These are phyloP conservation scores for Oryza rufipogon DNA, from an alignment of 176 grass and related monocot species.

Conservation along the genomic window DNA sequence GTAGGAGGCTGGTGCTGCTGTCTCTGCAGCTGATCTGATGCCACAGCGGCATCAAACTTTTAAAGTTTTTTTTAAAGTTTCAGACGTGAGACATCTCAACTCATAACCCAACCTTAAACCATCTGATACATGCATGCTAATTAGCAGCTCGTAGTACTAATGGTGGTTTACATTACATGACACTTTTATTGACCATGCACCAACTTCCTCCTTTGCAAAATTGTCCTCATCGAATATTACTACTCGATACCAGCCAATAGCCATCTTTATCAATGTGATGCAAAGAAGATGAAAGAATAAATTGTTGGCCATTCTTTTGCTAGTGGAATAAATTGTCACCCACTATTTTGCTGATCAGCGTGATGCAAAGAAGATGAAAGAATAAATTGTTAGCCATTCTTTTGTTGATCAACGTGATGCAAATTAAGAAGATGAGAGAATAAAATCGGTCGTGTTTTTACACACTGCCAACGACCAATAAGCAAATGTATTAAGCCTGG, in stretches of 20 bases:
- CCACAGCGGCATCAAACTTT: not conserved
- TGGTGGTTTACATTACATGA: not conserved
- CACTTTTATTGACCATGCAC: not conserved
- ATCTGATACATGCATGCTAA: no score
- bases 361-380: no score
- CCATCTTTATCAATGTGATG: no score
- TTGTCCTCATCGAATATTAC: not conserved
- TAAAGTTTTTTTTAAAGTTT: not conserved
- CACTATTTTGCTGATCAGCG: no score
- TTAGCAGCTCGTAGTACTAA: not conserved
- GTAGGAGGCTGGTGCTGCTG: not conserved
- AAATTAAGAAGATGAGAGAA: not conserved
- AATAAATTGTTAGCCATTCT: not conserved
- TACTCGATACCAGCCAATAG: no score
- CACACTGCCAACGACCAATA: not conserved
- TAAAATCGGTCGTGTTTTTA: not conserved
- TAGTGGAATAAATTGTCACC: no score
- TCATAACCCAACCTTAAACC: not conserved
- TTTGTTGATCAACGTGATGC: not conserved
- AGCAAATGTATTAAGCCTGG: not conserved
- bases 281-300: not conserved
- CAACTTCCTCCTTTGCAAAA: not conserved
- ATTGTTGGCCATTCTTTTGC: not conserved
- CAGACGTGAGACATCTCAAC: constrained; percentile 17
- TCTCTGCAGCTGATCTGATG: constrained; percentile 22